Percentiles rank a stretch among this genome's conserved stretches.
phyloP scores from a whole-genome alignment of 2,329 filamentous ascomycete species.

The Xylaria sp. region DNA sequence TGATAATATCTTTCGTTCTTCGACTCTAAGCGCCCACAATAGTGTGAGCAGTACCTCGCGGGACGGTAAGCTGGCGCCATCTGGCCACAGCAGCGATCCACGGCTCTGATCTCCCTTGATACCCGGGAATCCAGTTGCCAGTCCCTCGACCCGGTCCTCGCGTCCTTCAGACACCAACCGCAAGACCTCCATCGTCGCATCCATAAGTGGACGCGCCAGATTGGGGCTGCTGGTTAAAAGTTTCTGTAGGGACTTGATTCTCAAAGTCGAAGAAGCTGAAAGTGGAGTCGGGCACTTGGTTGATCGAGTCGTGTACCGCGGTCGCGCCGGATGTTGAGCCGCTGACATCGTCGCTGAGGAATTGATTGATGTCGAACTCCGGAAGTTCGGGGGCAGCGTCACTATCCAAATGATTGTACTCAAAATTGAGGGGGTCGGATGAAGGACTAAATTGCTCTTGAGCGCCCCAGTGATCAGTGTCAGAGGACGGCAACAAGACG shows the following conservation, averaged over 20 bases:
- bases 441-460: slow-evolving; percentile 80
- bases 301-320: slow-evolving; percentile 59
- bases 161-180: slow-evolving; percentile 73
- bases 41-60: slow-evolving; percentile 51
- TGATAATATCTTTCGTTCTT: slow-evolving; percentile 47
- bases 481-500: slow-evolving; percentile 73
- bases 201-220: slow-evolving; percentile 77
- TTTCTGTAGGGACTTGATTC: slow-evolving; percentile 69
- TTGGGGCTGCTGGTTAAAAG: slow-evolving; percentile 78
- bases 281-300: slow-evolving; percentile 63
- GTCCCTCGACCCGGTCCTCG: slow-evolving; percentile 57
- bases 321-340: slow-evolving; percentile 58
- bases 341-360: slow-evolving; percentile 64
- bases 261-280: slow-evolving; percentile 66
- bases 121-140: slow-evolving; percentile 49
- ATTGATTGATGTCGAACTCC: slow-evolving; percentile 58
- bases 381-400: slow-evolving; percentile 62
- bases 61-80: slow-evolving; percentile 51
- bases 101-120: slow-evolving; percentile 51
- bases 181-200: slow-evolving; percentile 79
- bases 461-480: slow-evolving; percentile 79
- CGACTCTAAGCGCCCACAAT: slow-evolving; percentile 50
- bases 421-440: slow-evolving; percentile 72
- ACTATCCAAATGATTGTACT: slow-evolving; percentile 74
- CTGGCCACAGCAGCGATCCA: slow-evolving; percentile 49